Conservation (phyloP, 2,329 filamentous ascomycete genomes). For the Pochonia chlamydosporia region DNA sequence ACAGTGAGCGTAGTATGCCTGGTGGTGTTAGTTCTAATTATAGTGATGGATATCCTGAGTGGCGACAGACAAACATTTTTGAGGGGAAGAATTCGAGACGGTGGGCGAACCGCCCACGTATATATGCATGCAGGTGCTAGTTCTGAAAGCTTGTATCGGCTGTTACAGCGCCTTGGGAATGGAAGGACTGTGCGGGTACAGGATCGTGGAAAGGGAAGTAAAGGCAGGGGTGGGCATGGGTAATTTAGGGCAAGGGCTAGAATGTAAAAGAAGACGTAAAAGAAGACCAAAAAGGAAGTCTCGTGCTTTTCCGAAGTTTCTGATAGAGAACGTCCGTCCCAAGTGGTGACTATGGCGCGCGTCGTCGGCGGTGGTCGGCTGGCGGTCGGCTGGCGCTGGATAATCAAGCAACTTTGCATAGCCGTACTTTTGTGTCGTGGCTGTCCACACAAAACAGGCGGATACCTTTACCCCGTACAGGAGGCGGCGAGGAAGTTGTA, state of each 20-base stretch:
- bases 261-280: too few species aligned
- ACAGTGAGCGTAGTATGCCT: not conserved
- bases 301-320: not conserved
- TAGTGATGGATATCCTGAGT: conserved; percentile 11
- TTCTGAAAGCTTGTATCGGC: conserved; percentile 2
- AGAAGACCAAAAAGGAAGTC: not conserved
- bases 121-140: conserved; percentile 8
- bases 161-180: not conserved
- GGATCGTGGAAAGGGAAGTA: not conserved
- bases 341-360: too few species aligned
- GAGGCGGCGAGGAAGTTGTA: too few species aligned
- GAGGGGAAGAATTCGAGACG: not conserved
- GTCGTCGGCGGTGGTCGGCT: too few species aligned
- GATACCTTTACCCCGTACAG: not conserved
- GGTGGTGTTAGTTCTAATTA: conserved; percentile 1
- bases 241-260: not conserved
- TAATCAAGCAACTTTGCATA: not conserved
- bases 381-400: too few species aligned
- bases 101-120: conserved; percentile 12
- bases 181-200: not conserved
- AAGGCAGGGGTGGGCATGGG: not conserved
- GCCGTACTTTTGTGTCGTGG: not conserved
- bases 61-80: conserved; percentile 17
- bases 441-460: not conserved
- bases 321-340: too few species aligned